Evolutionary conservation across 108 stramenopile species (phyloP).

Genomic region (Mayamaea pseudoterrestris): DNA sequence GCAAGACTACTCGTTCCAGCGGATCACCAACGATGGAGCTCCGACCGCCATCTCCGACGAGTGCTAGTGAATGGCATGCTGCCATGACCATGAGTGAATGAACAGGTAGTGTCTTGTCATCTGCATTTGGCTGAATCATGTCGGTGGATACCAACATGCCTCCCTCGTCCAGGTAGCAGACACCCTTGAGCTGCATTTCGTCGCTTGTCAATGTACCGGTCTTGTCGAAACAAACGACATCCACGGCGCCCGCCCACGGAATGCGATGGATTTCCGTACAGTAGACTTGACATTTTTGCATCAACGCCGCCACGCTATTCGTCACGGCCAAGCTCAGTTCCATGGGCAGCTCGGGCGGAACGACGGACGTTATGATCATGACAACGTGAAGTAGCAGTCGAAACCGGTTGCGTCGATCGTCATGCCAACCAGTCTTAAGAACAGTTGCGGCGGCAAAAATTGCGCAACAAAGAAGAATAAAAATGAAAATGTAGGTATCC

Average conservation of each 20-base stretch:
- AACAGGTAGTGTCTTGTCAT: neutral
- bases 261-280: conserved; percentile 93
- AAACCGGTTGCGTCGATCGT: conserved; percentile 77
- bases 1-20: conserved; percentile 84
- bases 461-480: conserved; percentile 78
- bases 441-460: conserved; percentile 72
- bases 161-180: conserved; percentile 21
- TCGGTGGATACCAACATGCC: no score
- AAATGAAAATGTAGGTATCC: conserved; percentile 89
- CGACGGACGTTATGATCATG: conserved; percentile 86
- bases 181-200: conserved; percentile 76
- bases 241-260: conserved; percentile 78
- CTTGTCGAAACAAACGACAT: conserved; percentile 88
- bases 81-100: conserved; percentile 88
- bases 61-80: conserved; percentile 83
- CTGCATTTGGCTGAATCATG: neutral
- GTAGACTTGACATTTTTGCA: conserved; percentile 85
- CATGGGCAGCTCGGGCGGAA: conserved; percentile 96
- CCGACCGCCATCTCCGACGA: conserved; percentile 6
- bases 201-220: conserved; percentile 97
- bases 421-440: conserved; percentile 65
- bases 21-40: conserved; percentile 77
- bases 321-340: conserved; percentile 99
- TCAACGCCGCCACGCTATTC: conserved; percentile 94
- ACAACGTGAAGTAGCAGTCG: conserved; percentile 91